These are phyloP conservation scores for Syncephalis fuscata DNA, from an alignment of 371 early-diverging fungal species.

Conservation along the genomic window DNA sequence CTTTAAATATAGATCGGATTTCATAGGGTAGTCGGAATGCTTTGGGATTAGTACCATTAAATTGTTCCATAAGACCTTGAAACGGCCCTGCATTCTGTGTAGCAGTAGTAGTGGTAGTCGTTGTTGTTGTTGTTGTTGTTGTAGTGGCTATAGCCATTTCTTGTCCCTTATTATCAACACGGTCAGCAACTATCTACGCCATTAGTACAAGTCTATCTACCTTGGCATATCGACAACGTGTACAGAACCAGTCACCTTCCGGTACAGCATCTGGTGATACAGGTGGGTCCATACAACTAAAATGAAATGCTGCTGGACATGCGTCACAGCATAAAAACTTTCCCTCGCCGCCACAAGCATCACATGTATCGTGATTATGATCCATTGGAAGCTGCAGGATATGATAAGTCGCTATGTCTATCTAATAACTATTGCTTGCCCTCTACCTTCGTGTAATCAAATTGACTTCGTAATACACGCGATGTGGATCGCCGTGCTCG, in stretches of 20 bases:
- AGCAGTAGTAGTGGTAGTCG: too few species aligned
- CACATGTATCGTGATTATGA: constrained; percentile 41
- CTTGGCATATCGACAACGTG: constrained; percentile 23
- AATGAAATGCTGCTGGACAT: constrained; percentile 59
- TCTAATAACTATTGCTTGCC: too few species aligned
- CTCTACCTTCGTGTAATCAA: too few species aligned
- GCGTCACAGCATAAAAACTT: constrained; percentile 55
- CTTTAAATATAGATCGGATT: too few species aligned
- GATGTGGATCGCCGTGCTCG: too few species aligned
- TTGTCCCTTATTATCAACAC: too few species aligned
- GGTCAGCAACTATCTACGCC: too few species aligned
- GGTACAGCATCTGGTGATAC: constrained; percentile 29
- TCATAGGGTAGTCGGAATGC: constrained; percentile 16
- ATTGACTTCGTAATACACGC: too few species aligned
- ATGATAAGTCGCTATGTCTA: too few species aligned
- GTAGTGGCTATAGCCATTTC: too few species aligned
- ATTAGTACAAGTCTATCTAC: constrained; percentile 6
- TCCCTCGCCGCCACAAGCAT: constrained; percentile 40
- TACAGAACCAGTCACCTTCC: constrained; percentile 47
- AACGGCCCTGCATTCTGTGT: constrained; percentile 9
- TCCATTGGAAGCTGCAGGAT: too few species aligned
- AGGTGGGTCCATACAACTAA: constrained; percentile 53
- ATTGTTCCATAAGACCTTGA: constrained; percentile 11
- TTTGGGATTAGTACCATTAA: constrained; percentile 17
- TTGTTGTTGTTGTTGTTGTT: too few species aligned